A percentile compares a stretch with the other conserved stretches of the same genome.
Conservation (phyloP, 2,329 filamentous ascomycete species). For the Emergomyces orientalis region DNA sequence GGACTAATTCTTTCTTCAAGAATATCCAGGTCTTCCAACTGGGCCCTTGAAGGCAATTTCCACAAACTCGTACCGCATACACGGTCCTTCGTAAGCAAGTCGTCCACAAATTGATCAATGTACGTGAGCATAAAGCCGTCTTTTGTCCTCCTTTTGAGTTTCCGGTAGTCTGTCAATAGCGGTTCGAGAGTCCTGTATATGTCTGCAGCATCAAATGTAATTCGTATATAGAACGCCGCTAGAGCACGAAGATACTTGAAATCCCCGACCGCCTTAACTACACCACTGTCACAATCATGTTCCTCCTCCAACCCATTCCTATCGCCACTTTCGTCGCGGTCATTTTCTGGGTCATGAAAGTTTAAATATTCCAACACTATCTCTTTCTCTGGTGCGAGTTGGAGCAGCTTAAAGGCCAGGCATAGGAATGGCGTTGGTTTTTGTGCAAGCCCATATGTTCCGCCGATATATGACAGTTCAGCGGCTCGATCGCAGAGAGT, state of each 20-base stretch:
- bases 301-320: constrained; percentile 15
- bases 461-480: constrained; percentile 74
- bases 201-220: constrained; percentile 73
- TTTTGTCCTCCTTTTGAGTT: constrained; percentile 67
- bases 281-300: constrained; percentile 18
- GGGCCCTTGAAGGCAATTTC: constrained; percentile 75
- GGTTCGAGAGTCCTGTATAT: constrained; percentile 76
- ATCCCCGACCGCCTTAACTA: constrained; percentile 33
- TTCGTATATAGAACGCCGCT: constrained; percentile 83
- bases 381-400: constrained; percentile 70
- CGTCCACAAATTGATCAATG: constrained; percentile 90
- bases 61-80: constrained; percentile 86
- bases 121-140: constrained; percentile 66
- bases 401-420: constrained; percentile 85
- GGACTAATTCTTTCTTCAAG: constrained; percentile 79
- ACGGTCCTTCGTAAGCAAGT: constrained; percentile 76
- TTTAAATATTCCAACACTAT: constrained; percentile 72
- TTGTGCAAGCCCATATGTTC: constrained; percentile 74
- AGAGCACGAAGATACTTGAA: constrained; percentile 78
- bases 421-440: constrained; percentile 87
- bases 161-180: constrained; percentile 69
- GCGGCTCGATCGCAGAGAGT: constrained; percentile 81
- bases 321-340: constrained; percentile 18
- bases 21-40: constrained; percentile 80
- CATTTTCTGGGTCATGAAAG: constrained; percentile 62